These are phyloP conservation scores for Bretziella fagacearum DNA, from an alignment of 2,329 filamentous ascomycete species.

Conservation along the genomic window DNA sequence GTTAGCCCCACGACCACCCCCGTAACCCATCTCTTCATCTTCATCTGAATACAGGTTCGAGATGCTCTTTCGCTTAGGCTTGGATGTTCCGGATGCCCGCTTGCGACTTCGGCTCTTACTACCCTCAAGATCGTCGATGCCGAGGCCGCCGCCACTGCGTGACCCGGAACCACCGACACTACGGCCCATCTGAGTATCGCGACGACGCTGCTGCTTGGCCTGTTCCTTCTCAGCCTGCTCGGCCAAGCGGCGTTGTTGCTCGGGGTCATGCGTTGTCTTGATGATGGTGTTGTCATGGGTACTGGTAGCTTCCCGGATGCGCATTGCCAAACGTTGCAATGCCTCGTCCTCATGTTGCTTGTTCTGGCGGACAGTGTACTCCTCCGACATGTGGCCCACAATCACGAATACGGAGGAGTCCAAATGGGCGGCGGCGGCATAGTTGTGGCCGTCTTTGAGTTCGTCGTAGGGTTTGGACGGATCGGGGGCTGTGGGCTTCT, in stretches of 20 bases:
- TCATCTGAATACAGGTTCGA: constrained; percentile 47
- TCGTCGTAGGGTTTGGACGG: constrained; percentile 44
- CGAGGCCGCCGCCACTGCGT: constrained; percentile 41
- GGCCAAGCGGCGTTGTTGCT: constrained; percentile 55
- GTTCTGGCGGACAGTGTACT: constrained; percentile 51
- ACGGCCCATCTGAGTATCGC: constrained; percentile 50
- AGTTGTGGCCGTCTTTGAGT: constrained; percentile 56
- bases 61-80: constrained; percentile 35
- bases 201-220: constrained; percentile 45
- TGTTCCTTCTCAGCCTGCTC: constrained; percentile 61
- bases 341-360: constrained; percentile 54
- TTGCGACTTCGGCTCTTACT: constrained; percentile 37
- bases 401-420: constrained; percentile 51
- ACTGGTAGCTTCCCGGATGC: constrained; percentile 45
- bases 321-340: constrained; percentile 48
- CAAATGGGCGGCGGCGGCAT: constrained; percentile 55
- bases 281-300: constrained; percentile 47
- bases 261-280: constrained; percentile 54
- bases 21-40: constrained; percentile 52
- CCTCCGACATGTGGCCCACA: constrained; percentile 59
- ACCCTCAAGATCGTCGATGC: constrained; percentile 49
- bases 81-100: constrained; percentile 31
- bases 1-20: constrained; percentile 47
- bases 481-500: constrained; percentile 50
- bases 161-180: constrained; percentile 34